These are phyloP conservation scores for Claviceps paspali DNA, from an alignment of 2,329 filamentous ascomycete genomes.

Conservation along the genomic window DNA sequence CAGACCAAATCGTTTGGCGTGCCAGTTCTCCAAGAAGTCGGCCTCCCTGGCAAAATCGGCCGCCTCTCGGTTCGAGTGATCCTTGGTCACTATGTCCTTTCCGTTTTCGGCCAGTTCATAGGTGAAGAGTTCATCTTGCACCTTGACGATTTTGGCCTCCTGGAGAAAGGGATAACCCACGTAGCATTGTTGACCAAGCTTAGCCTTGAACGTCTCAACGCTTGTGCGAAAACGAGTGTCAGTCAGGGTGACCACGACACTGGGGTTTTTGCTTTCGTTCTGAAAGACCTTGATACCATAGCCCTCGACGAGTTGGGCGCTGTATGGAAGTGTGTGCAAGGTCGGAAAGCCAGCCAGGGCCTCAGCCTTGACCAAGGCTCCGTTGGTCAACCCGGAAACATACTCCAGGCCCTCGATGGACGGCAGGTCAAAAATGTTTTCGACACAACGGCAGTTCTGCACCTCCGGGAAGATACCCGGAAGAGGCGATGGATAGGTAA, in stretches of 20 bases:
- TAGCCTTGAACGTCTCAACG: conserved; percentile 56
- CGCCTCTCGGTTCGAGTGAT: conserved; percentile 63
- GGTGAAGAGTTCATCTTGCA: conserved; percentile 87
- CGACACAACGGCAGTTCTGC: conserved; percentile 72
- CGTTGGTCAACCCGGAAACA: conserved; percentile 68
- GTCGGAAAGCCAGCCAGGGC: conserved; percentile 92
- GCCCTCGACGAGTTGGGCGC: conserved; percentile 51
- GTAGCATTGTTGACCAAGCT: conserved; percentile 73
- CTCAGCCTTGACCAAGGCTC: conserved; percentile 63
- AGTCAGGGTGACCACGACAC: conserved; percentile 76
- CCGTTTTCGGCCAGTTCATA: conserved; percentile 58
- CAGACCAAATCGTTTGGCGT: conserved; percentile 83
- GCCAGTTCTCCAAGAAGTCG: conserved; percentile 66
- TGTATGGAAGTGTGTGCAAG: conserved; percentile 71
- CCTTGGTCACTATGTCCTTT: conserved; percentile 47
- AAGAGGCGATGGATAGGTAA: conserved; percentile 73
- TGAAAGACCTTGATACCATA: conserved; percentile 94
- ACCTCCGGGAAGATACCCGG: conserved; percentile 85
- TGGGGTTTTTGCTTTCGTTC: conserved; percentile 89
- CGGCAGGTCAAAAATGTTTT: conserved; percentile 92
- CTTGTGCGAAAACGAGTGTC: conserved; percentile 58
- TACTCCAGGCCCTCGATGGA: conserved; percentile 81
- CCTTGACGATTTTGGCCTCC: conserved; percentile 76
- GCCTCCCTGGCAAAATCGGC: conserved; percentile 75
- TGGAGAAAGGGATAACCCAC: conserved; percentile 92